Base-by-base conservation (phyloP, 1,284 basidiomycete species). In the Cryptococcus amylolentus region DNA sequence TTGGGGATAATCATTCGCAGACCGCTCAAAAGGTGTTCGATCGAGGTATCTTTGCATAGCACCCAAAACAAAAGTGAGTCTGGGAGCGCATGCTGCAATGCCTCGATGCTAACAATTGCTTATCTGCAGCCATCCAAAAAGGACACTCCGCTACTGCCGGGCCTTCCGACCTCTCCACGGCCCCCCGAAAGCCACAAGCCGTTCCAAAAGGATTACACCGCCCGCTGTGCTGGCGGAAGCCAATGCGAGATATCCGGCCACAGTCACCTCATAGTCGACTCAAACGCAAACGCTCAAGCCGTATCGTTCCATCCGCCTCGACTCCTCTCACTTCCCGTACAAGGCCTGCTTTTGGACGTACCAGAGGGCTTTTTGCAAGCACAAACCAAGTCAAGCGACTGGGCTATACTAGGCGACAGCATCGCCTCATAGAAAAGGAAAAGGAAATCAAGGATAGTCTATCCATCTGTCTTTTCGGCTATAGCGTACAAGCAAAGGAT, bases 401-500 rank as follows among this genome's bases (percentile, higher is more conserved):
- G 28, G 31, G 31, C 31, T 5, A 35, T 1, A 35, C 7, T 10
- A 35, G 31, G 23, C 23, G 23, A 35, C 31, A 35, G 31, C 31
- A 35, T 6, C 31, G 31, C 31, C 31, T 23, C 13, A 23, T 4
- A n/a, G 23, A 41, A 4, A 38, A 31, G 1, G 12, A 27, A 27
- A 49, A 37, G 38, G 28, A 28, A 23, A 27, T 41, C 57, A 14
- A 37, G 27, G 62, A 64, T 49, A 59, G 66, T 8, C 54, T 71
- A 13, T 66, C 67, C 3, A 68, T 71, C 47, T 71, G 69, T 54
- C 52, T 71, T 27, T 65, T 71, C 54, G 69, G 69, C 47, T 65
- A 49, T 47, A 52, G 50, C 41, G 37, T 51, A 12, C 51, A 51
- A 44, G 41, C 45, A 16, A 53, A 52, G 35, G 43, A 46, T 38